A percentile compares a stretch with the other conserved stretches of the same genome.
Conservation (phyloP, 106 monocot species). For the Agapanthus africanus region DNA sequence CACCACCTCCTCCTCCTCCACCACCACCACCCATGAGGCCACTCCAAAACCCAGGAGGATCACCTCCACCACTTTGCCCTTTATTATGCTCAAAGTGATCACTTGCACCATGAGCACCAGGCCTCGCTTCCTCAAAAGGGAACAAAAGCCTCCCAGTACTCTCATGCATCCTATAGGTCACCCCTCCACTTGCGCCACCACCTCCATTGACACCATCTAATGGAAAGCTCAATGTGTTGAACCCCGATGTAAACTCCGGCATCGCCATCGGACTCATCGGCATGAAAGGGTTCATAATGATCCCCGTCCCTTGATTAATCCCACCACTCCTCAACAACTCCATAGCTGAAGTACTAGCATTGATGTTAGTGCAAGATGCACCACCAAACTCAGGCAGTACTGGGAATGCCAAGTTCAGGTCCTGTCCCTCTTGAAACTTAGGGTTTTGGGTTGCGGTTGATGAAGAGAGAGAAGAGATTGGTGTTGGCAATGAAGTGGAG, state of each 20-base stretch:
- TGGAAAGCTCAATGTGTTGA: not conserved
- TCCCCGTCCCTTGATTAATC: not conserved
- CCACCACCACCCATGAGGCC: constrained; percentile 2
- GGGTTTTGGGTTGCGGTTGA: not conserved
- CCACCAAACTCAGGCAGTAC: not conserved
- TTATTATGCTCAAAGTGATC: not conserved
- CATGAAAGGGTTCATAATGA: not conserved
- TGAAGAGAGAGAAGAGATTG: not conserved
- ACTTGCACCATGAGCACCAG: not conserved
- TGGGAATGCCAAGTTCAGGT: constrained; percentile 2
- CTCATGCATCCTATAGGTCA: too few relatives aligned
- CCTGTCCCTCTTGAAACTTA: not conserved
- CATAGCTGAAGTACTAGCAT: not conserved
- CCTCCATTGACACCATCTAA: not conserved
- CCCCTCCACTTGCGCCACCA: not conserved
- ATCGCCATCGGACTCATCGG: constrained; percentile 5
- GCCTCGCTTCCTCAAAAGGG: not conserved
- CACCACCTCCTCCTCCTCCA: constrained; percentile 7
- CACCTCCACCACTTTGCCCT: not conserved
- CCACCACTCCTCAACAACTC: not conserved
- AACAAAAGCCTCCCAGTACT: not conserved
- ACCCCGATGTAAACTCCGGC: constrained; percentile 1
- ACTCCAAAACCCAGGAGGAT: constrained; percentile 8
- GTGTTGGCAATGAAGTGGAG: not conserved
- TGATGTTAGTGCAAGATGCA: not conserved